A percentile compares a stretch with the other conserved stretches of the same genome.
Evolutionary conservation across 2,329 filamentous ascomycete species (phyloP).

Genomic region (Gyromitra esculenta): DNA sequence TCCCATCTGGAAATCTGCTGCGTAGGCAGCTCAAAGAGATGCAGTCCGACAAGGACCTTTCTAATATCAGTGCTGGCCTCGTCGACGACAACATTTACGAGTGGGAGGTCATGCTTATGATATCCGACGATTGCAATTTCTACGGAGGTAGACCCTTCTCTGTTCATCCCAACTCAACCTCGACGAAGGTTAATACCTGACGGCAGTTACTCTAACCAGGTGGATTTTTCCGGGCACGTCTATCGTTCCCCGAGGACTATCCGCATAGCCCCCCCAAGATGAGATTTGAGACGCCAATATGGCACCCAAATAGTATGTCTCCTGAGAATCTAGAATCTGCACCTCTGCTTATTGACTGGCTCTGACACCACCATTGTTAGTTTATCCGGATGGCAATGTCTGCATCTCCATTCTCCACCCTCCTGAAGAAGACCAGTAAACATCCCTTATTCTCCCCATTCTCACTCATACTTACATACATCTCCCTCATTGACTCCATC

Average conservation of each 20-base stretch:
- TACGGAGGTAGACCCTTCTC: constrained; percentile 72
- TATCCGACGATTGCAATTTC: constrained; percentile 90
- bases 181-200: constrained; percentile 35
- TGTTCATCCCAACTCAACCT: background rate
- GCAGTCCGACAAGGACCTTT: constrained; percentile 88
- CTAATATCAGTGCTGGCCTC: constrained; percentile 91
- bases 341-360: constrained; percentile 37
- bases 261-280: constrained; percentile 88
- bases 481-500: constrained; percentile 18
- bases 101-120: constrained; percentile 99
- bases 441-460: constrained; percentile 24
- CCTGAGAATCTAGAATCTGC: constrained; percentile 37
- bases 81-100: constrained; percentile 89
- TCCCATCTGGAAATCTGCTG: constrained; percentile 77
- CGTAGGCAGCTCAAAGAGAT: constrained; percentile 91
- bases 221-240: constrained; percentile 86
- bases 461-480: constrained; percentile 26
- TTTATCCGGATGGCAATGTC: constrained; percentile 85
- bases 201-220: constrained; percentile 65
- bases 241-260: constrained; percentile 85
- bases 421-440: constrained; percentile 85
- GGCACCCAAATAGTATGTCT: constrained; percentile 83
- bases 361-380: constrained; percentile 60
- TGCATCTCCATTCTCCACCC: constrained; percentile 98
- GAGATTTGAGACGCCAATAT: constrained; percentile 85